Evolutionary conservation across 768 basidiomycete genomes (phyloP).

Genomic region (Pleurotus tuoliensis): DNA sequence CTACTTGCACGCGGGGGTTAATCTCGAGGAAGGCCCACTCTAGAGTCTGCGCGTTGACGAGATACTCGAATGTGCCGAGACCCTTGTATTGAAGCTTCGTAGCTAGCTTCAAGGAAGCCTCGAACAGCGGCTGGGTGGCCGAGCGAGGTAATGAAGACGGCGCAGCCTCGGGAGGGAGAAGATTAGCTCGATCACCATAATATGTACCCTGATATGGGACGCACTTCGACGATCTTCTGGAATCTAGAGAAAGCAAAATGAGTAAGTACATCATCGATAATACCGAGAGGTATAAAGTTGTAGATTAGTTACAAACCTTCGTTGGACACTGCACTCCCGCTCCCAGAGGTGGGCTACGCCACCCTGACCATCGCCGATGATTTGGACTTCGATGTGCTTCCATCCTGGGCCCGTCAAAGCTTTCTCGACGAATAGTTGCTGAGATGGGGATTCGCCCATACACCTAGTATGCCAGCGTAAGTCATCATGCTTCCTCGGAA

Average conservation of each 20-base stretch:
- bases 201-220: neutral
- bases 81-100: constrained; percentile 75
- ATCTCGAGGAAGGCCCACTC: constrained; percentile 90
- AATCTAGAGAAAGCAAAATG: constrained; percentile 22
- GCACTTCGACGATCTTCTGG: constrained; percentile 87
- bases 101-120: constrained; percentile 78
- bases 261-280: neutral
- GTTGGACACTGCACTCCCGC: constrained; percentile 88
- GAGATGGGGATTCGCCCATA: constrained; percentile 34
- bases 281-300: too few relatives aligned
- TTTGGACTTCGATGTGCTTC: constrained; percentile 86
- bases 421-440: constrained; percentile 77
- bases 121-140: constrained; percentile 61
- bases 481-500: too few relatives aligned
- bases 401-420: constrained; percentile 69
- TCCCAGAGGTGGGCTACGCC: constrained; percentile 86
- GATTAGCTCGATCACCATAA: too few relatives aligned
- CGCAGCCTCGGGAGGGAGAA: constrained; percentile 33
- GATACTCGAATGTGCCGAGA: constrained; percentile 87
- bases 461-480: constrained; percentile 17
- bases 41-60: constrained; percentile 66
- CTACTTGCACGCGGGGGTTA: constrained; percentile 90
- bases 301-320: constrained; percentile 43
- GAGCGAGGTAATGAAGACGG: constrained; percentile 77
- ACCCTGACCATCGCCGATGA: constrained; percentile 75